These are phyloP conservation scores for Pseudopyrenochaeta lycopersici DNA, from an alignment of 2,329 filamentous ascomycete genomes.

Conservation along the genomic window DNA sequence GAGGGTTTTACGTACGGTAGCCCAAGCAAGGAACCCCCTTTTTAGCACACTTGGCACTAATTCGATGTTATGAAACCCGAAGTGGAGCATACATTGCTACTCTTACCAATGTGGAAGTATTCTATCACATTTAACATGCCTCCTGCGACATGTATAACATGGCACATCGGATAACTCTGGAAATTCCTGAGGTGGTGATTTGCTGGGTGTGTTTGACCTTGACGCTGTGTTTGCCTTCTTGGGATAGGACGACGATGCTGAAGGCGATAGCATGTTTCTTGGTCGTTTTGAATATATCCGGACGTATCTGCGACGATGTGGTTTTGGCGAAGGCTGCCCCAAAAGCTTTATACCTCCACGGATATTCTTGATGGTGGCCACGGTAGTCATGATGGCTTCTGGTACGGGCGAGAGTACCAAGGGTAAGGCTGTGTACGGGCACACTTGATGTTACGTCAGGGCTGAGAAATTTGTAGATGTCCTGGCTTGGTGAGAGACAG, in stretches of 20 bases:
- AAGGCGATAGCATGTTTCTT: slow-evolving; percentile 19
- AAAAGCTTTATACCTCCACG: slow-evolving; percentile 24
- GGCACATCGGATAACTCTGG: slow-evolving; percentile 29
- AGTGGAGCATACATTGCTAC: too few relatives aligned
- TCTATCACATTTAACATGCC: slow-evolving; percentile 51
- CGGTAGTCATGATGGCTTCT: slow-evolving; percentile 1
- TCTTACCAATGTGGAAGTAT: slow-evolving; percentile 41
- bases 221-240: slow-evolving; percentile 8
- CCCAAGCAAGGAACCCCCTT: slow-evolving; percentile 46
- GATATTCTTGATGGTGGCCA: not conserved
- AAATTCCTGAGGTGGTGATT: slow-evolving; percentile 8
- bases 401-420: not conserved
- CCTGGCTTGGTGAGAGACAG: not conserved
- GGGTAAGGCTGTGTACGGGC: slow-evolving; percentile 10
- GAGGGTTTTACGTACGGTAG: slow-evolving; percentile 29
- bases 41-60: slow-evolving; percentile 45
- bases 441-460: slow-evolving; percentile 6
- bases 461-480: slow-evolving; percentile 5
- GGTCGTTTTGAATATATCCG: slow-evolving; percentile 15
- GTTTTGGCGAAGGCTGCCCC: slow-evolving; percentile 6
- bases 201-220: slow-evolving; percentile 3
- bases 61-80: not conserved
- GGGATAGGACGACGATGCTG: slow-evolving; percentile 9
- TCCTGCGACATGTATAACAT: slow-evolving; percentile 47
- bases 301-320: slow-evolving; percentile 5